Conservation (phyloP, 2,329 filamentous ascomycete species). For the Hymenotorrendiella dingleyae region DNA sequence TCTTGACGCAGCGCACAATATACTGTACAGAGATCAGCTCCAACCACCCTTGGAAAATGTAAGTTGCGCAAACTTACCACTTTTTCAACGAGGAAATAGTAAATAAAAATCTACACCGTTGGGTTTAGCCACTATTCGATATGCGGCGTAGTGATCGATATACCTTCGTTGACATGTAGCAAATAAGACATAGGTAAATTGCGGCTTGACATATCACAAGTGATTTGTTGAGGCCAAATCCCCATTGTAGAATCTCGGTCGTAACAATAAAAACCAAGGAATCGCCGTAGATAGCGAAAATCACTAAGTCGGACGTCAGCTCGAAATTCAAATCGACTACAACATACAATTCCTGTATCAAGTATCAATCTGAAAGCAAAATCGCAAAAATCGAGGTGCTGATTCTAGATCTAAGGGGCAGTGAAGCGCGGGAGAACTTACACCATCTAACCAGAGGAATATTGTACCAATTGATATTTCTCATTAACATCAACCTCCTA, state of each 20-base stretch:
- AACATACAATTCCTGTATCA: too few species aligned
- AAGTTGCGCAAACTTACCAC: slow-evolving; percentile 47
- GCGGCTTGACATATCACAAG: slow-evolving; percentile 47
- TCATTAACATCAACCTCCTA: neutral
- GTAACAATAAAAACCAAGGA: slow-evolving; percentile 54
- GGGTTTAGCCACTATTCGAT: neutral
- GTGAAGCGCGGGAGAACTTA: too few species aligned
- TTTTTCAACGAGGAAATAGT: slow-evolving; percentile 59
- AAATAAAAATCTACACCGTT: slow-evolving; percentile 39
- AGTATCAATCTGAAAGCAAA: neutral
- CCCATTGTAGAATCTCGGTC: slow-evolving; percentile 49
- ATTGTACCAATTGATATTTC: slow-evolving; percentile 7
- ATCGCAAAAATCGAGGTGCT: neutral
- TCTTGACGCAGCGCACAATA: slow-evolving; percentile 35
- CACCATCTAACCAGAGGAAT: slow-evolving; percentile 18
- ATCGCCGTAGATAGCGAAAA: slow-evolving; percentile 49
- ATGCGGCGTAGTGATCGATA: neutral
- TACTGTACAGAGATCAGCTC: slow-evolving; percentile 1
- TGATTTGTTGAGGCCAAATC: slow-evolving; percentile 49
- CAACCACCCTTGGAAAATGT: neutral
- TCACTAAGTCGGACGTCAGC: slow-evolving; percentile 11
- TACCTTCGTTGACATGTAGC: slow-evolving; percentile 8
- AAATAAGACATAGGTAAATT: slow-evolving; percentile 46
- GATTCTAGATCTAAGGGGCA: too few species aligned
- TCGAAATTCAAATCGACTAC: too few species aligned